These are phyloP conservation scores for Cutaneotrichosporon dermatis DNA, from an alignment of 1,284 basidiomycete species.

Conservation along the genomic window DNA sequence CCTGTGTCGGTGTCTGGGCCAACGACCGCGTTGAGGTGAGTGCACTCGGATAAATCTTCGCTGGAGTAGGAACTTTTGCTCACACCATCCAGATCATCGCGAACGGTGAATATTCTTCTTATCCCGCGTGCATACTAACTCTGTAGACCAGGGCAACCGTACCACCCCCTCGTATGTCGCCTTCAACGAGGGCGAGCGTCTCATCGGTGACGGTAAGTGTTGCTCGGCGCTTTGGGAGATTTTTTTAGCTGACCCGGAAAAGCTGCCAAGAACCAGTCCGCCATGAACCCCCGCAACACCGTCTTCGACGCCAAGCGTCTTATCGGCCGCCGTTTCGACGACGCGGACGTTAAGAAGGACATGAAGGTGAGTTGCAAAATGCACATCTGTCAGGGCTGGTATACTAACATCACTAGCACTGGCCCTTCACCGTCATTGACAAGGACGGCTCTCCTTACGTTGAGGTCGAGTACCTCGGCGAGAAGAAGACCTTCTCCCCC, in stretches of 20 bases:
- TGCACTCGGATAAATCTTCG: not conserved
- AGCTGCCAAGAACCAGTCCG: slow-evolving; percentile 94
- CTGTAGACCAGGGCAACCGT: slow-evolving; percentile 87
- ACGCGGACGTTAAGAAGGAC: slow-evolving; percentile 60
- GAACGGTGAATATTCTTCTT: slow-evolving; percentile 57
- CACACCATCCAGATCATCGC: slow-evolving; percentile 71
- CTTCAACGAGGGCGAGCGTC: slow-evolving; percentile 93
- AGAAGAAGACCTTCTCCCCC: slow-evolving; percentile 60
- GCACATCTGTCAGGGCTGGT: slow-evolving; percentile 12
- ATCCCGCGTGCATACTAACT: slow-evolving; percentile 2
- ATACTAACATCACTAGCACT: slow-evolving; percentile 55
- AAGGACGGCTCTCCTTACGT: slow-evolving; percentile 58
- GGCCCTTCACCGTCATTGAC: slow-evolving; percentile 60
- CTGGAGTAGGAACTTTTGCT: slow-evolving; percentile 5
- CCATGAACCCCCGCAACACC: slow-evolving; percentile 94
- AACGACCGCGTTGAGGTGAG: slow-evolving; percentile 80
- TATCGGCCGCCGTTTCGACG: slow-evolving; percentile 90
- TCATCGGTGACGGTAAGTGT: slow-evolving; percentile 76
- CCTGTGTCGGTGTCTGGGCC: slow-evolving; percentile 92
- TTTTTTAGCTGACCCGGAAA: slow-evolving; percentile 20
- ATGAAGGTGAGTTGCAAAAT: slow-evolving; percentile 54
- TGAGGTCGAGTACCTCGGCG: slow-evolving; percentile 58
- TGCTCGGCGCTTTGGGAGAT: not conserved
- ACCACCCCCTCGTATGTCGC: slow-evolving; percentile 99
- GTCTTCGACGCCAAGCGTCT: slow-evolving; percentile 97